Evolutionary conservation across 1,284 basidiomycete species (phyloP), one percentile per base, ranked within the genome.

Genomic region (Inonotus obliquus): DNA sequence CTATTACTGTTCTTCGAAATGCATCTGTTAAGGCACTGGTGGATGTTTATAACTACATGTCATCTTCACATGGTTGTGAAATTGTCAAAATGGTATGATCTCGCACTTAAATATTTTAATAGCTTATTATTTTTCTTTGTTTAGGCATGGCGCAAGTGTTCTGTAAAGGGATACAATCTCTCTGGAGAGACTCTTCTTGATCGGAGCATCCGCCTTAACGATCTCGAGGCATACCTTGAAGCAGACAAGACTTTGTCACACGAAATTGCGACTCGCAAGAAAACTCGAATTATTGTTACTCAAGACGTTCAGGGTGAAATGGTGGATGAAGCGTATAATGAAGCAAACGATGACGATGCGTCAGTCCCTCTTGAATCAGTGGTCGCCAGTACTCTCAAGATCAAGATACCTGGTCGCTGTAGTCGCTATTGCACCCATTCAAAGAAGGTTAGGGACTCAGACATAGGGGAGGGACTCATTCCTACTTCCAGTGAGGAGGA

Each of bases 11-110:
- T 10, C 41, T 70, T 9, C 59, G 67, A 2, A 39, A 68, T 38
- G 62, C 65, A 14, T 63, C 56, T 2, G 65, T 69, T 1, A 13
- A 29, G n/a, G 69, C 68, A 66, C 32, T 69, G 23, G 55, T 70
- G 0, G 49, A 59, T 37, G 66, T 60, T 0, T 67, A 59, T 54
- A 48, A 60, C 4, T 54, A 17, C 52, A 54, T 54, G 29, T 11
- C 13, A 5, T 29, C 25, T 2, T 2, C 25, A 2, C 5, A 32
- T 32, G 52, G 52, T 2, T 4, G 32, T 5, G 4, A 54, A n/a
- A 29, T 54, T 17, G 52, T 54, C 4, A 10, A 54, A 17, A 54
- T 54, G 52, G 52, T 54, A 54, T 14, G 27, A 52, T 32, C 5
- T 32, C 32, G 6, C 2, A 2, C 9, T 32, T 17, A 37, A 5